Conservation (phyloP, 2,329 filamentous ascomycete genomes). For the Penicillium sp. region DNA sequence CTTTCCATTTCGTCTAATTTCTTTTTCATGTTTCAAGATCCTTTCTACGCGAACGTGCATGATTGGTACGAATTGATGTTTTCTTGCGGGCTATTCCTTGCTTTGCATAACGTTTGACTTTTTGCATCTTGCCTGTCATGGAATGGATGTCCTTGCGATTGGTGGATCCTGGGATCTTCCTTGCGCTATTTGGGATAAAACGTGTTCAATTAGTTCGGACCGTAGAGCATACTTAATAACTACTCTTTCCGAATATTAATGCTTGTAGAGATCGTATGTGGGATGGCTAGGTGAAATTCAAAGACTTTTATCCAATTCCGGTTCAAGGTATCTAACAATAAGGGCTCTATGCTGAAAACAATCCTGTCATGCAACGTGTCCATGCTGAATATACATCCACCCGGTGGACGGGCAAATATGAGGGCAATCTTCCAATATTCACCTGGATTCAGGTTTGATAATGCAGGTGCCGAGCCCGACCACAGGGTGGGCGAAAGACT, state of each 20-base stretch:
- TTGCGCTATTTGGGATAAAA: not conserved
- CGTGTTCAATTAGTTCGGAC: not conserved
- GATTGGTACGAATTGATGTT: slow-evolving; percentile 18
- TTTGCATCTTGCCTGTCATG: not conserved
- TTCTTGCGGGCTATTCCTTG: not conserved
- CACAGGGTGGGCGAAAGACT: not conserved
- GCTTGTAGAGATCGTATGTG: not conserved
- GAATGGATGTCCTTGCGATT: not conserved
- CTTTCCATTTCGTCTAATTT: not conserved
- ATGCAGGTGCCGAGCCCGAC: not conserved
- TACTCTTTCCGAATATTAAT: not conserved
- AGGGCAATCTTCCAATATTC: not conserved
- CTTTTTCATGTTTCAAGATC: not conserved
- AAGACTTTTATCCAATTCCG: slow-evolving; percentile 13
- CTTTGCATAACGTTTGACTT: not conserved
- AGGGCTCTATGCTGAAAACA: slow-evolving; percentile 18
- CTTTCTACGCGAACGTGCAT: slow-evolving; percentile 13
- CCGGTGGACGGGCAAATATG: not conserved
- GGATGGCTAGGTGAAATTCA: not conserved
- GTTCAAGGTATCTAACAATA: slow-evolving; percentile 19
- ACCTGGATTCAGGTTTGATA: not conserved
- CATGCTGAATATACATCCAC: slow-evolving; percentile 11
- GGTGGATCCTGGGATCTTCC: not conserved
- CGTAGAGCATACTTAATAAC: not conserved
- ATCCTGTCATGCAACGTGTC: slow-evolving; percentile 17